Percentiles rank a stretch among this genome's conserved stretches.
Conservation (phyloP, 495 filamentous ascomycete genomes). For the Gamarada debralockiae region DNA sequence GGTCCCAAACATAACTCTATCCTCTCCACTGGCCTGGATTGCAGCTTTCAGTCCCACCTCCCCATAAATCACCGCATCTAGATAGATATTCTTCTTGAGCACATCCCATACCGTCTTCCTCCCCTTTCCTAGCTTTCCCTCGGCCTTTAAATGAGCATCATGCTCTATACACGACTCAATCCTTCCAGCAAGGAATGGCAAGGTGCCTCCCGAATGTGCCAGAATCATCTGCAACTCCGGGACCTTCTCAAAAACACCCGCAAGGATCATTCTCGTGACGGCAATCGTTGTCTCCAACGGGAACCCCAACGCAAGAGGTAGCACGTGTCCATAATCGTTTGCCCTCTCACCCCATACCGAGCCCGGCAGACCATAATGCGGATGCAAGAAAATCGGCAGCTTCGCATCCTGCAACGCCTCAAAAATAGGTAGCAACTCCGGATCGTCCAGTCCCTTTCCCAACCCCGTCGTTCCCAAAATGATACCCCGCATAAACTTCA, state of each 20-base stretch:
- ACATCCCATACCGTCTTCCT: conserved; percentile 74
- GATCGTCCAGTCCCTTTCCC: conserved; percentile 79
- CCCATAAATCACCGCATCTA: conserved; percentile 60
- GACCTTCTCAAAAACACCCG: conserved; percentile 80
- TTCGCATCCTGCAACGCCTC: conserved; percentile 57
- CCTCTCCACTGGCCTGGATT: conserved; percentile 24
- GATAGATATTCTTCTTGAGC: conserved; percentile 77
- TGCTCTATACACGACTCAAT: conserved; percentile 87
- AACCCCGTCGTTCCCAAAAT: conserved; percentile 86
- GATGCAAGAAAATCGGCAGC: conserved; percentile 79
- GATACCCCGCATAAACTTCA: conserved; percentile 73
- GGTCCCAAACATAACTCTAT: conserved; percentile 59
- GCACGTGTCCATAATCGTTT: conserved; percentile 79
- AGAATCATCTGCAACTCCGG: conserved; percentile 68
- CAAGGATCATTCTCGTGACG: conserved; percentile 79
- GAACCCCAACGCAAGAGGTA: conserved; percentile 84
- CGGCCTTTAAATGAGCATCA: conserved; percentile 63
- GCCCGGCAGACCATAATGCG: conserved; percentile 84
- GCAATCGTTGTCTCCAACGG: conserved; percentile 94
- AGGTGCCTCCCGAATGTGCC: conserved; percentile 83
- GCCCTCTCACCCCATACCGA: conserved; percentile 71
- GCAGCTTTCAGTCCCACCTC: conserved; percentile 26
- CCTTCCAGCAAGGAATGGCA: conserved; percentile 85
- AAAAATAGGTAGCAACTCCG: conserved; percentile 65
- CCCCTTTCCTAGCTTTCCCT: conserved; percentile 35